Evolutionary conservation across 1,284 basidiomycete genomes (phyloP), one percentile per base, ranked within the genome.

Genomic region (Waitea zeae): DNA sequence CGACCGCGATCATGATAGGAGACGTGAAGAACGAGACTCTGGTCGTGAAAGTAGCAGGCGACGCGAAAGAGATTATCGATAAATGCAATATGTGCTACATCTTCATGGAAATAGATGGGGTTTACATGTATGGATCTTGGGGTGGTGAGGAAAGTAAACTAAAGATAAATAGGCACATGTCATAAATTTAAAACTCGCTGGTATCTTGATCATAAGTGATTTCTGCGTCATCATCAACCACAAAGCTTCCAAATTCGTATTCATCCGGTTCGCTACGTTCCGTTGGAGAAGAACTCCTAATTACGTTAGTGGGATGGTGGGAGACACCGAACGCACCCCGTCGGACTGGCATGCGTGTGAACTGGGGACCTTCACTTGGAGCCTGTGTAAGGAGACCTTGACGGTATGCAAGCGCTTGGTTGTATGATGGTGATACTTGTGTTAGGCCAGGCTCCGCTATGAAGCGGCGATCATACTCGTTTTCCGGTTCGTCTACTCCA

Each of bases 391-490:
- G 47, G 27, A 87, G 55, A 39, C 80, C 73, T 39, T 67, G 66
- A 17, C 69, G 64, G 49, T 86, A 87, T 9, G 66, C 59, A 30
- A 66, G 56, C 3, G 57, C 58, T 51, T 87, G 82, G 40, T 84
- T 66, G 45, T 86, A 89, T 9, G 74, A 77, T n/a, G 67, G 59
- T 12, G 77, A 70, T 12, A 61, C 62, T 49, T 89, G 87, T 11
- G 84, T 86, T 36, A 70, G 62, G 9, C 67, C 59, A 6, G 68
- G 56, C 36, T 77, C 68, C 37, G 70, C 63, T 12, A 86, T 56
- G 50, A 86, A 87, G 40, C 54, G 58, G 24, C 66, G 58, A 48
- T 89, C 84, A 35, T 67, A 68, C 44, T 80, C 79, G 44, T 61
- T 69, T 46, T 76, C 78, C 14, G 61, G 51, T 18, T 69, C 64